Evolutionary conservation across 2,329 filamentous ascomycete species (phyloP).

Genomic region (Calonectria leucothoes): DNA sequence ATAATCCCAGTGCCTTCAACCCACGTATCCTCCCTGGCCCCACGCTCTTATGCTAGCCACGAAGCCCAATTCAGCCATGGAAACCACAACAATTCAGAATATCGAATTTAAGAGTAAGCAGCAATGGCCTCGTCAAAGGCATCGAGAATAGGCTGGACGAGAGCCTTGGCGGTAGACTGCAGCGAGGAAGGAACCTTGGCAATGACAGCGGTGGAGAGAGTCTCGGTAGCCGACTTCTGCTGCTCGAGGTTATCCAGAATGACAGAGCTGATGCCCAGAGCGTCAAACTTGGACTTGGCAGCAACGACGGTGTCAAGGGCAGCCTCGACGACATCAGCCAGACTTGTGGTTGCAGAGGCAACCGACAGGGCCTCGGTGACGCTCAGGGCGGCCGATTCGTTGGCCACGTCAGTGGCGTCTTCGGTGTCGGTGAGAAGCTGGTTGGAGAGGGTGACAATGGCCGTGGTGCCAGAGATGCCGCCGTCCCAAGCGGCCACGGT

Average conservation of each 20-base stretch:
- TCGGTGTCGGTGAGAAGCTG: neutral
- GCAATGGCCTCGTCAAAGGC: constrained; percentile 1
- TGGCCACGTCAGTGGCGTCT: constrained; percentile 1
- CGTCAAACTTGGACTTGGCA: constrained; percentile 11
- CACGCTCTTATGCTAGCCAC: neutral
- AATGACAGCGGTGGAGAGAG: neutral
- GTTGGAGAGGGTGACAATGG: constrained; percentile 6
- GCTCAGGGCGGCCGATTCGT: neutral
- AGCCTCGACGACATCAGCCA: neutral
- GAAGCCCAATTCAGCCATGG: neutral
- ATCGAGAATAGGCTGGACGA: constrained; percentile 5
- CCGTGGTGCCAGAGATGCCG: neutral
- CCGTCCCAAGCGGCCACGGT: constrained; percentile 10
- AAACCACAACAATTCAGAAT: neutral
- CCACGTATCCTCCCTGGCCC: neutral
- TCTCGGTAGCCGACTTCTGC: constrained; percentile 3
- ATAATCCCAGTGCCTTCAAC: neutral
- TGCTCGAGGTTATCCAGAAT: neutral
- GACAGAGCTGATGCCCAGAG: neutral
- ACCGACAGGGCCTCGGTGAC: neutral
- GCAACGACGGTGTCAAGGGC: neutral
- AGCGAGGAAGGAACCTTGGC: neutral
- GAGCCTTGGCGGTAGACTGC: neutral
- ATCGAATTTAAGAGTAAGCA: neutral
- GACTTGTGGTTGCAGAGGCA: neutral